These are phyloP conservation scores for Citrus trifoliata DNA, from an alignment of 345 rosid genomes.

Conservation along the genomic window DNA sequence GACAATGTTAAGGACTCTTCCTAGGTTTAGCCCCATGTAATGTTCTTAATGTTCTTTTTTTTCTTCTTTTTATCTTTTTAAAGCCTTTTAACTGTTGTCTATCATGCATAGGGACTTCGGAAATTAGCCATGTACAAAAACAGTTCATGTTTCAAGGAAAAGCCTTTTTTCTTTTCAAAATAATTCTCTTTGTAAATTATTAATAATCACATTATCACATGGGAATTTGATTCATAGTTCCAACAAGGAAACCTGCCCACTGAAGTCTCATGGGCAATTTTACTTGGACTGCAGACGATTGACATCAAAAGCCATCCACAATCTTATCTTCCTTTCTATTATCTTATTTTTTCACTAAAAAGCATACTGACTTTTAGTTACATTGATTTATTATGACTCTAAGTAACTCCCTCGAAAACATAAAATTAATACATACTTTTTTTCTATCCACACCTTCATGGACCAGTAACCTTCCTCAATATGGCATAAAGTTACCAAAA, in stretches of 20 bases:
- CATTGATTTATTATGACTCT: neutral
- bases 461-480: neutral
- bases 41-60: conserved; percentile 8
- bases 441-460: neutral
- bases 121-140: conserved; percentile 60
- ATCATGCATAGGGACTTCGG: conserved; percentile 36
- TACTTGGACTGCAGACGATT: conserved; percentile 31
- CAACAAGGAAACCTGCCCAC: conserved; percentile 48
- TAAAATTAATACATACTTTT: neutral
- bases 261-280: conserved; percentile 30
- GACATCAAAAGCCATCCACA: conserved; percentile 24
- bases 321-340: neutral
- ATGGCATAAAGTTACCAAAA: neutral
- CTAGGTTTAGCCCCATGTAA: conserved; percentile 30
- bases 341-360: conserved; percentile 22
- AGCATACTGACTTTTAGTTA: conserved; percentile 27
- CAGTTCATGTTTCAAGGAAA: conserved; percentile 44
- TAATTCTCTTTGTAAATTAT: neutral
- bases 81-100: conserved; percentile 26
- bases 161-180: neutral
- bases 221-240: conserved; percentile 37
- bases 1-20: conserved; percentile 33
- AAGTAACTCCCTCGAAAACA: neutral
- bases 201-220: neutral
- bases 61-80: neutral